phyloP scores from a whole-genome alignment of 2,329 filamentous ascomycete species.

The Alternaria metachromatica region DNA sequence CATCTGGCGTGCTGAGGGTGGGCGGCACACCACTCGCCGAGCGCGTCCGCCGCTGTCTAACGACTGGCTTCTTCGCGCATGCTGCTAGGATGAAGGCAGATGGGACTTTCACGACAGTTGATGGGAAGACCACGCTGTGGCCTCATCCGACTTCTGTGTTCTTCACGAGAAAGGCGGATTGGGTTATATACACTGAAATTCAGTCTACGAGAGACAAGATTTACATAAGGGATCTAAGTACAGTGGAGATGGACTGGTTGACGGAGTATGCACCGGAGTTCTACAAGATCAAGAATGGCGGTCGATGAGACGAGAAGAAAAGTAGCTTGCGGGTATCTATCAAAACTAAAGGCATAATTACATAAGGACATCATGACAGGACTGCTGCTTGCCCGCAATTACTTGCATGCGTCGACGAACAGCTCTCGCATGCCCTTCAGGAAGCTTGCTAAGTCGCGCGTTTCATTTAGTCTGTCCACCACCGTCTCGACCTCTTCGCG shows the following conservation, averaged over 20 bases:
- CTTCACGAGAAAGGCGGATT: slow-evolving; percentile 96
- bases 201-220: slow-evolving; percentile 88
- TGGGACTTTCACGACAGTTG: slow-evolving; percentile 86
- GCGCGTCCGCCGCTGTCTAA: slow-evolving; percentile 82
- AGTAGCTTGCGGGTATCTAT: slow-evolving; percentile 6
- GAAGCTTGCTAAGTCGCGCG: slow-evolving; percentile 72
- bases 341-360: neutral
- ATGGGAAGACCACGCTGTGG: slow-evolving; percentile 77
- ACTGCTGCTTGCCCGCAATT: neutral
- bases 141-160: slow-evolving; percentile 92
- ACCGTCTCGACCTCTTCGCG: slow-evolving; percentile 78
- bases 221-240: slow-evolving; percentile 90
- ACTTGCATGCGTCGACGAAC: slow-evolving; percentile 66
- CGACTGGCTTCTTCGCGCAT: slow-evolving; percentile 90
- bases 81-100: slow-evolving; percentile 93
- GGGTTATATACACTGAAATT: slow-evolving; percentile 94
- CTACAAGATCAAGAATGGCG: slow-evolving; percentile 41
- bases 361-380: neutral
- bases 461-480: slow-evolving; percentile 81
- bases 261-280: slow-evolving; percentile 84
- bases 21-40: slow-evolving; percentile 65
- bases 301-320: slow-evolving; percentile 2
- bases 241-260: slow-evolving; percentile 92
- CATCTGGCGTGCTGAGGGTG: slow-evolving; percentile 45
- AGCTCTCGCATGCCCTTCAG: slow-evolving; percentile 84